phyloP scores from a whole-genome alignment of 495 filamentous ascomycete genomes.

The Neurospora tetraspora region DNA sequence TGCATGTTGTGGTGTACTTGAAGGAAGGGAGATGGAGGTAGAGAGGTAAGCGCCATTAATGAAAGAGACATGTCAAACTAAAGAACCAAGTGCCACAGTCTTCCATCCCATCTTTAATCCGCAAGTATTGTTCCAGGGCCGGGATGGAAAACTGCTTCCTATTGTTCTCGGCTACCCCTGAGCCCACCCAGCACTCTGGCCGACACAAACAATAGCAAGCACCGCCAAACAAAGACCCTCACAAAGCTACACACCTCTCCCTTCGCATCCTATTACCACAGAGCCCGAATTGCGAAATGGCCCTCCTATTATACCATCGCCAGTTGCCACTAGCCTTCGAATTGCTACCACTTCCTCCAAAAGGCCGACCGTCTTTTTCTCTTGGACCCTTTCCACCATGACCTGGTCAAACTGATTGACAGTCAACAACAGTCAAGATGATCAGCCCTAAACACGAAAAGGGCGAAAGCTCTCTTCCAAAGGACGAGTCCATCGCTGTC shows the following conservation, averaged over 20 bases:
- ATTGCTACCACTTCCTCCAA: not conserved
- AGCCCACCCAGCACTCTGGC: not conserved
- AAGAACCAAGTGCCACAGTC: not conserved
- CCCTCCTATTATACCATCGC: conserved; percentile 1
- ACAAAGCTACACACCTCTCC: not conserved
- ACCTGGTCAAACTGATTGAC: not conserved
- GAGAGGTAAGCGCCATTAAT: not conserved
- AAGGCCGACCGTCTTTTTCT: not conserved
- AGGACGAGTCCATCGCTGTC: not conserved
- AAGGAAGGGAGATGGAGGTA: not conserved
- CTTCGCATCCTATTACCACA: not conserved
- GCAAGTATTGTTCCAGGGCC: not conserved
- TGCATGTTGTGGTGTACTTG: not conserved
- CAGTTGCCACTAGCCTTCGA: not conserved
- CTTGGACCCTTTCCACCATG: not conserved
- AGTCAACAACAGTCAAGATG: not conserved
- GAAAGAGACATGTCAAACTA: not conserved
- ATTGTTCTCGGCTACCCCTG: not conserved
- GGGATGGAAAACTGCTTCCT: not conserved
- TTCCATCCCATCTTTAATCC: not conserved
- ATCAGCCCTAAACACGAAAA: not conserved
- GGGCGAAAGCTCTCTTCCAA: not conserved
- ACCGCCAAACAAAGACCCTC: not conserved
- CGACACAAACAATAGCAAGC: not conserved
- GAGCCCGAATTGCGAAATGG: not conserved